Conservation (phyloP, 805 yeast genomes). For the Candida boleticola region DNA sequence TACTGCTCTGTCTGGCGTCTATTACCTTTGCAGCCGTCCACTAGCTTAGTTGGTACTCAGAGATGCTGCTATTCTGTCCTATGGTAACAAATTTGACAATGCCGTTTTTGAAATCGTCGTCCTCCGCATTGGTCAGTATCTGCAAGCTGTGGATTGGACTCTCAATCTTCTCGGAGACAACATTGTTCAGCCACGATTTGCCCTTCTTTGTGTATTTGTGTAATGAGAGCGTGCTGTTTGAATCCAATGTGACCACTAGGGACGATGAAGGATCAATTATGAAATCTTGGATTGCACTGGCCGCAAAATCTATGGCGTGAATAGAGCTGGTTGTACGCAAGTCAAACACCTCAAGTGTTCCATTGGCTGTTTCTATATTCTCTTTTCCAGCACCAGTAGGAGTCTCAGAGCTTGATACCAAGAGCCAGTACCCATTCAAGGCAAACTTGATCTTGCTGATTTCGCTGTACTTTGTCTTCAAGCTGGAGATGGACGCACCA, state of each 20-base stretch:
- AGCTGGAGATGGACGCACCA: conserved; percentile 15
- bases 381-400: not conserved
- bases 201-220: conserved; percentile 40
- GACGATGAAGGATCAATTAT: conserved; percentile 37
- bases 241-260: conserved; percentile 22
- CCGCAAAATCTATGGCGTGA: conserved; percentile 24
- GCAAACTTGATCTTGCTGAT: conserved; percentile 49
- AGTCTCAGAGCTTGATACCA: conserved; percentile 25
- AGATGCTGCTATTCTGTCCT: conserved; percentile 11
- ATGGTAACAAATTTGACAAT: conserved; percentile 11
- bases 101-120: conserved; percentile 10
- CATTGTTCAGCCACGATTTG: conserved; percentile 30
- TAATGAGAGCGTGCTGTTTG: conserved; percentile 18
- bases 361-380: not conserved
- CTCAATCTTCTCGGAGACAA: conserved; percentile 1
- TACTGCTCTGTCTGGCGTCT: too few species aligned
- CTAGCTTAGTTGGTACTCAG: conserved; percentile 11
- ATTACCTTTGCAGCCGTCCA: too few species aligned
- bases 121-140: conserved; percentile 11
- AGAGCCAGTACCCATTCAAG: conserved; percentile 63
- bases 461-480: conserved; percentile 13
- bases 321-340: conserved; percentile 38
- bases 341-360: conserved; percentile 41
- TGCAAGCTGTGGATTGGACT: conserved; percentile 7
- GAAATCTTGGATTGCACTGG: conserved; percentile 19